Conservation (phyloP, 2,329 filamentous ascomycete genomes). For the Fusarium metavorans region DNA sequence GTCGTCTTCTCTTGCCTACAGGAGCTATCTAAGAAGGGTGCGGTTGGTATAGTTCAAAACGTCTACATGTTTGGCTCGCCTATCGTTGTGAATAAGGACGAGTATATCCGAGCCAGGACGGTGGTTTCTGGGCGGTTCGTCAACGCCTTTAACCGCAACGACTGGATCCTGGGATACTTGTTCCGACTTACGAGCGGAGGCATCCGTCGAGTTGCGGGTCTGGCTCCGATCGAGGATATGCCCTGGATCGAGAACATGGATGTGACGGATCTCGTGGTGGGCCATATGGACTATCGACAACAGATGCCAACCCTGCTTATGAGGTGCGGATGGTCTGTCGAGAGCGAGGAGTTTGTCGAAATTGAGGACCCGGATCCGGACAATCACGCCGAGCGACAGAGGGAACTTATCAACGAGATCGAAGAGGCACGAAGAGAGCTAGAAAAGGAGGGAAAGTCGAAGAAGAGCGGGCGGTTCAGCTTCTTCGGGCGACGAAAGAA, state of each 20-base stretch:
- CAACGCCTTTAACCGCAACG: constrained; percentile 92
- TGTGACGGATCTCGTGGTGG: constrained; percentile 85
- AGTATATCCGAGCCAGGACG: constrained; percentile 83
- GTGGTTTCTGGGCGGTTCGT: constrained; percentile 93
- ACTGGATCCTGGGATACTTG: constrained; percentile 97
- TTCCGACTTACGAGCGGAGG: constrained; percentile 95
- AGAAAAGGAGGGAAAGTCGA: constrained; percentile 81
- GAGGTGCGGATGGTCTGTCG: constrained; percentile 90
- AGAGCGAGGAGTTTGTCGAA: constrained; percentile 94
- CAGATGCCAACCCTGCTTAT: constrained; percentile 91
- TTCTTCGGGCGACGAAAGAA: constrained; percentile 89
- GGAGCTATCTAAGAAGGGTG: constrained; percentile 86
- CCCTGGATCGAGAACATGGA: constrained; percentile 90
- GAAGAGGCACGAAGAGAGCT: constrained; percentile 91
- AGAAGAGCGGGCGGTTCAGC: constrained; percentile 70
- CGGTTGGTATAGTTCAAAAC: constrained; percentile 90
- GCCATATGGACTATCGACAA: constrained; percentile 96
- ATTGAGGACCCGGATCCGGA: constrained; percentile 98
- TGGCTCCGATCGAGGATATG: constrained; percentile 81
- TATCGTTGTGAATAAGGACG: constrained; percentile 90
- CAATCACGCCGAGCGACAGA: constrained; percentile 86
- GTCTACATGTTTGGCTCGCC: constrained; percentile 96
- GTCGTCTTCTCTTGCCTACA: constrained; percentile 93
- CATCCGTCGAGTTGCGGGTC: constrained; percentile 87
- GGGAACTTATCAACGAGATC: constrained; percentile 95